Percentiles rank a stretch among this genome's conserved stretches.
Conservation (phyloP, 1,284 basidiomycete genomes). For the Ceratobasidium theobromae region DNA sequence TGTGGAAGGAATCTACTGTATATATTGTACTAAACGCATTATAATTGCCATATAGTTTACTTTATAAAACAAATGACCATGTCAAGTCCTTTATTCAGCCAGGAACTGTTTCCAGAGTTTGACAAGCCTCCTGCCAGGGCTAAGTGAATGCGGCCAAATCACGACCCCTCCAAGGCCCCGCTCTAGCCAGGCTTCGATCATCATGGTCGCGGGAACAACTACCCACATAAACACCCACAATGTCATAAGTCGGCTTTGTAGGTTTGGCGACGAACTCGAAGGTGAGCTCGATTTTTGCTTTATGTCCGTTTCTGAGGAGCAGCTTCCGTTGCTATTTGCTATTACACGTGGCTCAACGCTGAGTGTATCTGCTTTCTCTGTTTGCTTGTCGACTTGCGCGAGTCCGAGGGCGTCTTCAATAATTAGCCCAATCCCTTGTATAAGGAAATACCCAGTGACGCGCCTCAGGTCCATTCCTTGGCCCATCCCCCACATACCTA, state of each 20-base stretch:
- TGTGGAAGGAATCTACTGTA: too few species aligned
- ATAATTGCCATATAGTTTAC: too few species aligned
- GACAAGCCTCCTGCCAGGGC: neutral
- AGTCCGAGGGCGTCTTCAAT: conserved; percentile 47
- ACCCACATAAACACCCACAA: conserved; percentile 21
- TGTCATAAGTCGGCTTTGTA: conserved; percentile 7
- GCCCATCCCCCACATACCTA: conserved; percentile 60
- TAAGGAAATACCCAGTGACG: conserved; percentile 57
- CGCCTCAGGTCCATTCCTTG: conserved; percentile 51
- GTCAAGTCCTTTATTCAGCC: neutral
- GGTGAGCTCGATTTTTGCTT: too few species aligned
- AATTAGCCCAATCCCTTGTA: conserved; percentile 55
- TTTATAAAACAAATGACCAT: neutral
- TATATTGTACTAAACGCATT: too few species aligned
- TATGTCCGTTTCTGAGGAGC: too few species aligned
- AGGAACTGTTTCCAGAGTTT: conserved; percentile 5
- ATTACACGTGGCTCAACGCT: neutral
- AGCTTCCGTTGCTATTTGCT: neutral
- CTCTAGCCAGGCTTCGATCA: neutral
- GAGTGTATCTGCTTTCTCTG: neutral
- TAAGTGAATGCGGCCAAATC: conserved; percentile 2
- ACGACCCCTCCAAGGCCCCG: conserved; percentile 9
- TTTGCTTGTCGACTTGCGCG: neutral
- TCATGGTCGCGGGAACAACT: conserved; percentile 4
- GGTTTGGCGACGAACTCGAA: too few species aligned